Evolutionary conservation across 2,329 filamentous ascomycete species (phyloP).

Genomic region (Alternaria longipes): DNA sequence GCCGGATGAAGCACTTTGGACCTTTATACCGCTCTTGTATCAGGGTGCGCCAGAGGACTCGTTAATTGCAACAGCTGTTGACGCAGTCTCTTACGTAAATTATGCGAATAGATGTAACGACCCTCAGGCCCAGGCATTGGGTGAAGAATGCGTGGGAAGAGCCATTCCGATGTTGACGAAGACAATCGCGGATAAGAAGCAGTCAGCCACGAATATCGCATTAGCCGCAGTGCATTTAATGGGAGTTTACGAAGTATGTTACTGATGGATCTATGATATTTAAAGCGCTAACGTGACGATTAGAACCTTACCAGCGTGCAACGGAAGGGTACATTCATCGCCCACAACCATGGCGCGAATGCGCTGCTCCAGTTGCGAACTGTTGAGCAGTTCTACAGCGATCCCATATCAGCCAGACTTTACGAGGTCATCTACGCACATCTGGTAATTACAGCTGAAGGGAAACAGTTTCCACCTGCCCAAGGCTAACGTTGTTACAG

Average conservation of each 20-base stretch:
- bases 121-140: slow-evolving; percentile 32
- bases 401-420: slow-evolving; percentile 35
- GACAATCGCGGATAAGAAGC: slow-evolving; percentile 33
- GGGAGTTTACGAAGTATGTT: slow-evolving; percentile 41
- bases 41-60: slow-evolving; percentile 31
- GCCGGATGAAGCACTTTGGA: slow-evolving; percentile 37
- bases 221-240: slow-evolving; percentile 41
- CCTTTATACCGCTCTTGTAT: slow-evolving; percentile 41
- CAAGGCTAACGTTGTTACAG: slow-evolving; percentile 30
- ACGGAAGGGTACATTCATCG: slow-evolving; percentile 32
- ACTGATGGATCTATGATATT: background rate
- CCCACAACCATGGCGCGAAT: slow-evolving; percentile 42
- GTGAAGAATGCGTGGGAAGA: slow-evolving; percentile 35
- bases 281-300: background rate
- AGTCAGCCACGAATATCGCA: slow-evolving; percentile 32
- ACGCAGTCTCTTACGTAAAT: slow-evolving; percentile 43
- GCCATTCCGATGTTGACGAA: slow-evolving; percentile 34
- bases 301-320: slow-evolving; percentile 37
- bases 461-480: background rate
- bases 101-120: slow-evolving; percentile 38
- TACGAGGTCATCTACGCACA: slow-evolving; percentile 41
- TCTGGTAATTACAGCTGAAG: slow-evolving; percentile 27
- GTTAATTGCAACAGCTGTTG: slow-evolving; percentile 31
- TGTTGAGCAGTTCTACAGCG: slow-evolving; percentile 35
- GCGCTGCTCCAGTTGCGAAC: slow-evolving; percentile 39